Base-by-base conservation (phyloP, 2,329 filamentous ascomycete species). In the Amylocarpus encephaloides region DNA sequence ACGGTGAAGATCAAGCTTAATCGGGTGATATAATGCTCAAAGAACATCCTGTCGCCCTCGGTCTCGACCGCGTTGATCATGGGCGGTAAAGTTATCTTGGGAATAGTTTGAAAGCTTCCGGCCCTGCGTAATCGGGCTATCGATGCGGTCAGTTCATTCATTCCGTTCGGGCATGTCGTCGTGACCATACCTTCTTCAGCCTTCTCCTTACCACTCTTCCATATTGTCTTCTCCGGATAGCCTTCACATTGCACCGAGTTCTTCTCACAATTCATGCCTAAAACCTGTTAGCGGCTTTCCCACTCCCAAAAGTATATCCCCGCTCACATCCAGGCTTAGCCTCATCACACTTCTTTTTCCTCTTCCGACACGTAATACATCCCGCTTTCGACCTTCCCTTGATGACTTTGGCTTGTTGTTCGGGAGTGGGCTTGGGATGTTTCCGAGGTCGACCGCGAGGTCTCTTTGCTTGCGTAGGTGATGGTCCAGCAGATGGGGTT, bases 201-300 rank as follows among this genome's bases (percentile, higher is more conserved):
- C 64, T 77, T 65, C 67, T 92, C 86, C 65, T 81, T 88, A 26
- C 89, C 88, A 63, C 88, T 91, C 67, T 84, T 88, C 90, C 90
- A 95, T 46, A 89, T 79, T 51, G 88, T 85, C 66, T 89, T 89
- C 54, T 88, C 85, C 45, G 88, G 87, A 64, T 95, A 95, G 11
- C 90, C 90, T 69, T 95, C 89, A 65, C 90, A 95, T 11, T 91
- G 81, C 11, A 95, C 88, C 7, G 89, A 88, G 66, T 95, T 95
- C 75, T 95, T 95, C 70, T 93, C 85, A 64, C 90, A 95, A 62
- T 94, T 94, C 68, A 88, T 76, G 61, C 87, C 85, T 89, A 50
- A 56, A 66, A 26, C 29, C 15, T 22, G 45, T 56, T 33, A 61
- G 54, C 43, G 51, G 43, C 48, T 42, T 38, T 47, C 29, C 26